Evolutionary conservation across 2,329 filamentous ascomycete genomes (phyloP), one percentile per base, ranked within the genome.

Genomic region (Aspergillus sp.): DNA sequence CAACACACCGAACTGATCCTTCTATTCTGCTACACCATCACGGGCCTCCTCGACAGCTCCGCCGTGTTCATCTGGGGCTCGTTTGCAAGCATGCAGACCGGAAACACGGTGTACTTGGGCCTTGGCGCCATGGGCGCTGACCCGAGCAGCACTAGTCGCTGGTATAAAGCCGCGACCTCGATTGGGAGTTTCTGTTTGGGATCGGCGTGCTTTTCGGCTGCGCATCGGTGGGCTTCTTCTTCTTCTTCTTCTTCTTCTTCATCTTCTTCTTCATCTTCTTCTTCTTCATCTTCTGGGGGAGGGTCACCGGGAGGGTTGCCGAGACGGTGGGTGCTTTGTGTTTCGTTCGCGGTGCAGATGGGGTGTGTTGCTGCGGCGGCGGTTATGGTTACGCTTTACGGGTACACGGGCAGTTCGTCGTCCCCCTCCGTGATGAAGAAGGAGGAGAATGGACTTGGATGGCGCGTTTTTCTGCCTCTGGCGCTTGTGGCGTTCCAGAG

Each of bases 61-160:
- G 86, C 89, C 2, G 88, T 90, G 47, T 88, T 86, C 56, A 88
- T 89, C 42, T 93, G 89, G 87, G 88, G 89, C 12, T 87, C 87
- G 3, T 93, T 93, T 65, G 89, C 91, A 41, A 90, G 87, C 66
- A 93, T 93, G 89, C 90, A 93, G 69, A 93, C 89, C 32, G 89
- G 89, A 84, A 93, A 93, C 73, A 92, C 90, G 5, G 84, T 93
- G 48, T 93, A 91, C 70, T 79, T 92, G 13, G 90, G 89, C 8
- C 81, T 93, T 3, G 90, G 90, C 3, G 77, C 92, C n/a, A 58
- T 66, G 13, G 70, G 69, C 3, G 80, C 85, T 8, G 82, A 84
- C 0, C 81, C 45, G 1, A 45, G 50, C 85, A 2, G 71, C 67
- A 3, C 76, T 76, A 39, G 13, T 13, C 52, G 87, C 49, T 90